Base-by-base conservation (phyloP, 148 eudicot genomes). In the Silene latifolia region DNA sequence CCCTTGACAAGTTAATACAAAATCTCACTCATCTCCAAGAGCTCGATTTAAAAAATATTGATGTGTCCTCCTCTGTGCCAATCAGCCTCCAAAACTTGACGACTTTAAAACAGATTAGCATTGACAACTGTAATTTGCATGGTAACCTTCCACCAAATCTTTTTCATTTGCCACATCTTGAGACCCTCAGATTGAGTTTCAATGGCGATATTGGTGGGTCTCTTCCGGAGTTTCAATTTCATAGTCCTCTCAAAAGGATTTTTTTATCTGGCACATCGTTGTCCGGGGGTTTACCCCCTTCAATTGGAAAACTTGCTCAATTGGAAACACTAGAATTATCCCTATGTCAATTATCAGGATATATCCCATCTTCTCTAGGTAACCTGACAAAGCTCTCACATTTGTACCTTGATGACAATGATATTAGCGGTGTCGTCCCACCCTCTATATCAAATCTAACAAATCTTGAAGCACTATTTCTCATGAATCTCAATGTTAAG, bases 151-250 rank as follows among this genome's bases (percentile, higher is more conserved):
- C 86, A 27, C 6, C 1, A 11, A 48, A 64, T 8, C 56, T 87
- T 42, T 83, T 87, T 46, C 75, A 39, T 0, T 29, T 86, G 35
- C 89, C 78, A n/a, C 64, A 62, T 1, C 82, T 87, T 8, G 69
- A 67, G 71, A 23, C 14, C 3, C 69, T 84, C 12, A 51, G 5
- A 8, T 20, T 86, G 47, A n/a, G 67, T 9, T 17, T 17, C 11
- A 86, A 86, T 64, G 18, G 5, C 19, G 7, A 71, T 5, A 74
- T 82, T 1, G 24, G 3, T 5, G 85, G 85, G 4, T 21, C 20
- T 39, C 72, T 84, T 42, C 85, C 85, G 17, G 76, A 82, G 35
- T 85, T 83, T 69, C 74, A 27, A 25, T 14, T 0, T 2, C 62
- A 46, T 5, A 73, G 54, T 63, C 58, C 79, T 10, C 78, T 85